phyloP scores from a whole-genome alignment of 306 rosid genomes.

The Acmispon strigosus region DNA sequence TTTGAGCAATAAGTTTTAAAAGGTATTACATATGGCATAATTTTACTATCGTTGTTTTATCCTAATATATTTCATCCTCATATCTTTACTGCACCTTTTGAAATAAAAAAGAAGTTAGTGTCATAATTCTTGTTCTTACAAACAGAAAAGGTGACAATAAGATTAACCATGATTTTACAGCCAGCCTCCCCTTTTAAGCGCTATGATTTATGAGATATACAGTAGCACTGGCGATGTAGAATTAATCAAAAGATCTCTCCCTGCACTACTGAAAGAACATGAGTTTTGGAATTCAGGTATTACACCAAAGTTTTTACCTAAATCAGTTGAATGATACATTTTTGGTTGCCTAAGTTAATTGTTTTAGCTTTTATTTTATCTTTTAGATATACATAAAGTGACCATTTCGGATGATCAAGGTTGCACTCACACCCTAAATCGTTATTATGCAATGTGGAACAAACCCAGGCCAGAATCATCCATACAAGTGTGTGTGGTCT shows the following conservation, averaged over 20 bases:
- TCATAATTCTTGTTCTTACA: not conserved
- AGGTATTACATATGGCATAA: not conserved
- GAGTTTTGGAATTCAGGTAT: slow-evolving; percentile 91
- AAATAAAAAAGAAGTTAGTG: not conserved
- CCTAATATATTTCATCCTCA: not conserved
- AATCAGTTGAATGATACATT: slow-evolving; percentile 6
- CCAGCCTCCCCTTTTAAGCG: slow-evolving; percentile 94
- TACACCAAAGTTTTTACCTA: not conserved
- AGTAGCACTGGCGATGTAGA: slow-evolving; percentile 50
- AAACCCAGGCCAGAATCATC: slow-evolving; percentile 83
- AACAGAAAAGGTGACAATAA: not conserved
- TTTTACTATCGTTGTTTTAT: not conserved
- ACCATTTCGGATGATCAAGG: slow-evolving; percentile 48
- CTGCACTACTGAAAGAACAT: slow-evolving; percentile 73
- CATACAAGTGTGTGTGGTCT: slow-evolving; percentile 37
- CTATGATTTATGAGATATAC: slow-evolving; percentile 77
- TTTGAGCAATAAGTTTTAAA: not conserved
- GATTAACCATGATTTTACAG: slow-evolving; percentile 40
- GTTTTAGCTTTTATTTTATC: slow-evolving; percentile 11
- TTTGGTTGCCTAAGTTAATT: not conserved
- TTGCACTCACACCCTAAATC: slow-evolving; percentile 49
- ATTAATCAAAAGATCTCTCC: slow-evolving; percentile 61
- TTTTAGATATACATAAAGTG: slow-evolving; percentile 65
- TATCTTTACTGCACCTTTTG: not conserved
- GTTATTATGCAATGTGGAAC: slow-evolving; percentile 90